Evolutionary conservation across 1,139 yeast species (phyloP), one percentile per base, ranked within the genome.

Genomic region (Kluyveromyces sp.): DNA sequence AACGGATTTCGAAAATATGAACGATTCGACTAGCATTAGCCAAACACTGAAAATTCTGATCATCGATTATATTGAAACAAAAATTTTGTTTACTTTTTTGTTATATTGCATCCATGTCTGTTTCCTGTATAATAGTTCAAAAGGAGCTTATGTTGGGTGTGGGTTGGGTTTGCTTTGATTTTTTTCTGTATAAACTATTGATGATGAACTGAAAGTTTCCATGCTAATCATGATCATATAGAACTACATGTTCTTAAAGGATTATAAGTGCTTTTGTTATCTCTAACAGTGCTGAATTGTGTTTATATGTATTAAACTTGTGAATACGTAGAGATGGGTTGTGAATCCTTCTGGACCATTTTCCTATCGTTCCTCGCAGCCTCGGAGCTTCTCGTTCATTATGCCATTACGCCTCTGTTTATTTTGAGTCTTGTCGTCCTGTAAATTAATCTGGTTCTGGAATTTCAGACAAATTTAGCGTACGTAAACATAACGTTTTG

Each of bases 11-110:
- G 58, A 56, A 51, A 47, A 38, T 33, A 60, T 61, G 66, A 63
- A 63, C 55, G 66, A 61, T 50, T 52, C 63, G 58, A 57, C 61
- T 47, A 49, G 37, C 48, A 48, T 48, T 53, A 59, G 62, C 63
- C 64, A 61, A 60, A 62, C 65, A 60, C 66, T 61, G 64, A 61
- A 59, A 61, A 60, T 59, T 61, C 65, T 62, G 65, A 62, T 53
- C 51, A 33, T 28, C 34, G 34, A 34, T 10, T 30, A 15, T 26
- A 46, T 33, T 33, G 15, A 35, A 37, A 28, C 26, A 27, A n/a
- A n/a, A 25, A 36, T 25, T 15, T 33, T 30, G 21, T 21, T 10
- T 35, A 7, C 26, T 32, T 38, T 39, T 34, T 34, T 36, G 33
- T 26, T 30, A 31, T 37, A 10, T 37, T 40, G 35, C 43, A 37